A percentile compares a stretch with the other conserved stretches of the same genome.
These are phyloP conservation scores for Saposhnikovia divaricata DNA, from an alignment of 129 eudicot species.

Conservation along the genomic window DNA sequence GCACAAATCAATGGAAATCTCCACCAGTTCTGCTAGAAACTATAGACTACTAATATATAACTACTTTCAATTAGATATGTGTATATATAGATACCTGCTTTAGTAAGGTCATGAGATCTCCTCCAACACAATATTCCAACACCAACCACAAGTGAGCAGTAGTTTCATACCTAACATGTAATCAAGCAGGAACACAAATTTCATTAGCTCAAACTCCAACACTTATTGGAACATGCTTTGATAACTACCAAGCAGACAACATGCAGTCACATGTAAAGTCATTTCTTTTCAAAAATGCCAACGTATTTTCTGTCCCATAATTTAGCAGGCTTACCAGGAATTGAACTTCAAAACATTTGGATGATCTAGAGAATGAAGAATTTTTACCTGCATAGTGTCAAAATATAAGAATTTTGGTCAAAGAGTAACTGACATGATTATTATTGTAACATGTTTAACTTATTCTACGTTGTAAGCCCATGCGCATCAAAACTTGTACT, in stretches of 20 bases:
- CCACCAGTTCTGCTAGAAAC: background rate
- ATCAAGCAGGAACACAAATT: slow-evolving; percentile 1
- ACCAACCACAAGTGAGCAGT: slow-evolving; percentile 93
- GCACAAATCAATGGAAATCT: background rate
- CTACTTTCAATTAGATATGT: background rate
- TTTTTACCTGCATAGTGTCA: slow-evolving; percentile 54
- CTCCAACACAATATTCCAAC: slow-evolving; percentile 96
- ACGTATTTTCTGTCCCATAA: background rate
- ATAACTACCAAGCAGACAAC: slow-evolving; percentile 7
- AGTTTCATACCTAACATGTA: slow-evolving; percentile 74
- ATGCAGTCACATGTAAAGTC: background rate
- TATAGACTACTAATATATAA: background rate
- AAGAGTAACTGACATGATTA: background rate
- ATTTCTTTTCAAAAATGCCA: background rate
- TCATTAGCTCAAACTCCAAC: background rate
- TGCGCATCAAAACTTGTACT: background rate
- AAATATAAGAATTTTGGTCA: background rate
- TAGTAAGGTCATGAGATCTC: slow-evolving; percentile 83
- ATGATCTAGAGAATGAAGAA: slow-evolving; percentile 79
- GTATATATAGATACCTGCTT: slow-evolving; percentile 47
- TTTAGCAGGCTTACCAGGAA: slow-evolving; percentile 53
- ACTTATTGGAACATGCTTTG: slow-evolving; percentile 12
- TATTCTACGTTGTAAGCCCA: background rate
- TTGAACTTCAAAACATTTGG: slow-evolving; percentile 76
- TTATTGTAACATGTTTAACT: background rate